Evolutionary conservation across 805 yeast species (phyloP), one percentile per base, ranked within the genome.

Genomic region (Blastobotrys peoriensis): DNA sequence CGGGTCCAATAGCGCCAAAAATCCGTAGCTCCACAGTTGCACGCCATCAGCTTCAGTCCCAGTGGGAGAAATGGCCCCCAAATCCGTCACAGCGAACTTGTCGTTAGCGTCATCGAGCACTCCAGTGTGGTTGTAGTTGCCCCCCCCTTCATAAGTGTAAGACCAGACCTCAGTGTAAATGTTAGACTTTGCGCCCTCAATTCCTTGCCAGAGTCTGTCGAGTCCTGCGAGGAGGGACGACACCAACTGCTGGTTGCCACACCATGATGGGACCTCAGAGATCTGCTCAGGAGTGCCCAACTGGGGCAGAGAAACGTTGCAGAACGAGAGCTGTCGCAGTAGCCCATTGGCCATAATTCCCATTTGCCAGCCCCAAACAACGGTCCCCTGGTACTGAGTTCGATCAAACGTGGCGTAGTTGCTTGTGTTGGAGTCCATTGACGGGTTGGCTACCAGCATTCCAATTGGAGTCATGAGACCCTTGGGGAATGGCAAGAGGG

Each of bases 311-410:
- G 18, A 5, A n/a, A 33, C n/a, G 8, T 27, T 27, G 33, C 43
- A 43, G 21, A n/a, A 43, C 8, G 46, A 43, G 5, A 43, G 38
- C 22, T 43, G 46, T 21, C 34, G 19, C 18, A 36, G 21, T 16
- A 42, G 27, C 3, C 45, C 45, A 23, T 20, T 19, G 3, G 45
- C 45, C 45, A 42, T 36, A 5, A 42, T 36, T 9, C 45, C 45
- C 45, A 42, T 42, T 34, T 42, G 45, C 45, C 45, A 42, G 9
- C 45, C 45, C 45, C 45, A 42, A 3, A 42, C 27, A 16, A 42
- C 41, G 6, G 45, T 42, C 8, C 45, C 45, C 13, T 42, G 45
- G 36, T 36, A 42, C 22, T 36, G 45, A 21, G 45, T 42, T 4
- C 45, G 20, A 22, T 36, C 45, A 27, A 42, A 42, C 6, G 17